Conservation (phyloP, 805 yeast genomes). For the Torulaspora indica region DNA sequence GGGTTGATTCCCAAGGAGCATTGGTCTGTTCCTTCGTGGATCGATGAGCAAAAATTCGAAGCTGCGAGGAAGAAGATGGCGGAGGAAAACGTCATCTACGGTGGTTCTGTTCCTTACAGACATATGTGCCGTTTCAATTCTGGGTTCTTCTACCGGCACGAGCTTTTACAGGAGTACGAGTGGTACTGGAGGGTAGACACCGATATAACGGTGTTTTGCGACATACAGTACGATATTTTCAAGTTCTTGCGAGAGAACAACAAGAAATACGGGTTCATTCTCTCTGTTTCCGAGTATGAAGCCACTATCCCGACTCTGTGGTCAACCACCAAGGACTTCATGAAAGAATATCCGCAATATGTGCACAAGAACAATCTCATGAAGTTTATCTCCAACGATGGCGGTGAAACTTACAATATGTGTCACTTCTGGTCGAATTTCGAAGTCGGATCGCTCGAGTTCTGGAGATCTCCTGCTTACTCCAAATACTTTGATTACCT, state of each 20-base stretch:
- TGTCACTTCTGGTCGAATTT: conserved; percentile 85
- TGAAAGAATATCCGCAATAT: conserved; percentile 41
- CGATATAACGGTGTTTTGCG: conserved; percentile 56
- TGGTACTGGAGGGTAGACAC: conserved; percentile 81
- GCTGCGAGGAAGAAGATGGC: conserved; percentile 44
- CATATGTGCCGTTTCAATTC: conserved; percentile 56
- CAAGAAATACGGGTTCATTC: conserved; percentile 62
- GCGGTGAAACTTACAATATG: conserved; percentile 59
- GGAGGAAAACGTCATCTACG: conserved; percentile 48
- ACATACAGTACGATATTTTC: conserved; percentile 60
- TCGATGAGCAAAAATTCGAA: conserved; percentile 50
- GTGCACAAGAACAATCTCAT: conserved; percentile 47
- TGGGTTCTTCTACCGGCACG: conserved; percentile 59
- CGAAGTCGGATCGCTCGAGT: conserved; percentile 67
- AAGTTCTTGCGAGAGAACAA: conserved; percentile 49
- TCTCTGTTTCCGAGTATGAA: conserved; percentile 58
- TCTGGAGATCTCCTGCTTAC: conserved; percentile 58
- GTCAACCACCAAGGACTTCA: conserved; percentile 48
- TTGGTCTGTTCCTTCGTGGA: conserved; percentile 68
- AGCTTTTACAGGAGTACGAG: conserved; percentile 51
- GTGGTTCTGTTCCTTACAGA: conserved; percentile 56
- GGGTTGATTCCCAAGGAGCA: conserved; percentile 58
- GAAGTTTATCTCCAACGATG: conserved; percentile 59
- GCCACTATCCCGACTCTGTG: conserved; percentile 62
- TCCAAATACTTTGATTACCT: conserved; percentile 55